A percentile compares a stretch with the other conserved stretches of the same genome.
Conservation (phyloP, 331 rosid species). For the Phaseolus coccineus region DNA sequence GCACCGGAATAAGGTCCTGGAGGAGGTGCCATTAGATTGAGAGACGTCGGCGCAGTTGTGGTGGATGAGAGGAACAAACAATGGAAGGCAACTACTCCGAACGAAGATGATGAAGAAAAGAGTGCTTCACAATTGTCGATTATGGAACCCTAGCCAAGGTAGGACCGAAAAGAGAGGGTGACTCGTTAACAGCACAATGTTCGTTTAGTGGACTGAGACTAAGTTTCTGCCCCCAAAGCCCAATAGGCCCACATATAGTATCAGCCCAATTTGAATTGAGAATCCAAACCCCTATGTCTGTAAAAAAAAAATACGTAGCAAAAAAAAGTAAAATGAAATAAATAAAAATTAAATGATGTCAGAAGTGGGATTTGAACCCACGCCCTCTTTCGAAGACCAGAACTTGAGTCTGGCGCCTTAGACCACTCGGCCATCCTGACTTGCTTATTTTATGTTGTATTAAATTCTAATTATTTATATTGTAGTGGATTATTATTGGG, state of each 20-base stretch:
- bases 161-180: neutral
- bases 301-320: too few relatives aligned
- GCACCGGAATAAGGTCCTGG: constrained; percentile 90
- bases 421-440: constrained; percentile 99
- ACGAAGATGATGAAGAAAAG: neutral
- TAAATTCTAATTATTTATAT: too few relatives aligned
- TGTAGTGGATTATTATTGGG: too few relatives aligned
- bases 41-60: neutral
- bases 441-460: too few relatives aligned
- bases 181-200: neutral
- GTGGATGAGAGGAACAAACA: neutral
- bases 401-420: constrained; percentile 99
- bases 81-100: constrained; percentile 29
- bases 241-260: neutral
- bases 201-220: neutral
- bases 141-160: constrained; percentile 45
- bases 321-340: too few relatives aligned
- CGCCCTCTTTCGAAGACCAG: constrained; percentile 94
- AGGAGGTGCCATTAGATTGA: constrained; percentile 67
- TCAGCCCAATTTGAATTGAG: too few relatives aligned
- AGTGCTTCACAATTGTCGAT: constrained; percentile 21
- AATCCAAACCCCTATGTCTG: too few relatives aligned
- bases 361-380: constrained; percentile 99
- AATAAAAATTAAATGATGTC: constrained; percentile 42
- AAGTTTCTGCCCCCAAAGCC: neutral